Percentiles rank a stretch among this genome's conserved stretches.
Conservation (phyloP, 2,329 filamentous ascomycete genomes). For the Cladophialophora bantiana region DNA sequence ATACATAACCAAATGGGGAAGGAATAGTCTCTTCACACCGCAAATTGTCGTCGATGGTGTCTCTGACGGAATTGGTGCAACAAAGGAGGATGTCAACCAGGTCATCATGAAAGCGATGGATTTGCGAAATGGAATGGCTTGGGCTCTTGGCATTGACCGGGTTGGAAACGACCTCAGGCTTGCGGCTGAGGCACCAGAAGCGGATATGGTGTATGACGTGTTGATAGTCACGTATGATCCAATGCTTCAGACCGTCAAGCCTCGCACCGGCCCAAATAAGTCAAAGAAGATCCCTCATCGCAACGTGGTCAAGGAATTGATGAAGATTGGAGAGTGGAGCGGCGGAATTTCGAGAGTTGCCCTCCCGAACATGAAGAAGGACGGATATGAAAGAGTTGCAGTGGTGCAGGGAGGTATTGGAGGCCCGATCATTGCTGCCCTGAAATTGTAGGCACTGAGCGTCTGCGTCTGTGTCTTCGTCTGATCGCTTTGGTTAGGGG, state of each 20-base stretch:
- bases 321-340: slow-evolving; percentile 35
- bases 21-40: slow-evolving; percentile 34
- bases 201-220: slow-evolving; percentile 33
- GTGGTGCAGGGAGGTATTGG: slow-evolving; percentile 33
- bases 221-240: slow-evolving; percentile 32
- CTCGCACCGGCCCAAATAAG: slow-evolving; percentile 32
- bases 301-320: slow-evolving; percentile 35
- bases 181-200: slow-evolving; percentile 26
- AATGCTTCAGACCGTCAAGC: slow-evolving; percentile 29
- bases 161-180: slow-evolving; percentile 32
- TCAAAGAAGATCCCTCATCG: slow-evolving; percentile 33
- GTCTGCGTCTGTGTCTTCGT: not conserved
- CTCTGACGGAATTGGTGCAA: slow-evolving; percentile 33
- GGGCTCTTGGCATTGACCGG: slow-evolving; percentile 29
- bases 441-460: slow-evolving; percentile 21
- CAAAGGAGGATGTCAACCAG: slow-evolving; percentile 29
- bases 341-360: slow-evolving; percentile 27
- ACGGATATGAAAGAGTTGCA: slow-evolving; percentile 32
- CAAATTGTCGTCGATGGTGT: slow-evolving; percentile 34
- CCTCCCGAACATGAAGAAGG: slow-evolving; percentile 23
- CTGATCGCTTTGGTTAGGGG: not conserved
- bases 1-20: slow-evolving; percentile 31
- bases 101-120: slow-evolving; percentile 32
- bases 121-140: slow-evolving; percentile 28
- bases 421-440: slow-evolving; percentile 32